phyloP scores from a whole-genome alignment of 805 yeast species.

The Saitoella complicata region DNA sequence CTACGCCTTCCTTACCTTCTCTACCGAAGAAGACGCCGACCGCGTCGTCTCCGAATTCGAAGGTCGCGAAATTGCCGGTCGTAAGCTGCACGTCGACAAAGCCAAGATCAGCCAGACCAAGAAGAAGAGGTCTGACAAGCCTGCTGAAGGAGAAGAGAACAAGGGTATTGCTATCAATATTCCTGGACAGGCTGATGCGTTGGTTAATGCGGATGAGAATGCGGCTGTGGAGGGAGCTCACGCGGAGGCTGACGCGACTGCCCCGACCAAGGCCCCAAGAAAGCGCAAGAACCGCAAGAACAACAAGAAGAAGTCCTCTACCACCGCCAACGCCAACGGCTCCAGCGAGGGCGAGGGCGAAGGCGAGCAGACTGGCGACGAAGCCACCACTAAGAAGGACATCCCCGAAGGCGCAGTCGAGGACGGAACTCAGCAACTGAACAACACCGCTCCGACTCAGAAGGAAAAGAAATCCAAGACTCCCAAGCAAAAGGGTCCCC shows the following conservation, averaged over 20 bases:
- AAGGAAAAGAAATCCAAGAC: conserved; percentile 7
- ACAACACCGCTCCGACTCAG: neutral
- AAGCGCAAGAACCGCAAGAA: neutral
- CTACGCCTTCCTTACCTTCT: too few relatives aligned
- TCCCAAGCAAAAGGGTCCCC: conserved; percentile 15
- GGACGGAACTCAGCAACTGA: conserved; percentile 4
- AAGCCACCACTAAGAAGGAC: neutral
- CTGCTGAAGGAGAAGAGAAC: neutral
- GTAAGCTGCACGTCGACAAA: too few relatives aligned
- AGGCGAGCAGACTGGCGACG: conserved; percentile 5
- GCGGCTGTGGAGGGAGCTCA: neutral
- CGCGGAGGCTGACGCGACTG: too few relatives aligned
- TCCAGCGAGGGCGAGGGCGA: conserved; percentile 6
- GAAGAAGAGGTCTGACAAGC: too few relatives aligned
- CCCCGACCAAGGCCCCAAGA: neutral
- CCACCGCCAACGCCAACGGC: neutral
- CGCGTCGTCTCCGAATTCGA: too few relatives aligned
- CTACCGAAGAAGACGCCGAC: too few relatives aligned
- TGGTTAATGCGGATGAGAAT: neutral
- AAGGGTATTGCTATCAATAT: neutral
- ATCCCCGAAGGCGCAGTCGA: neutral
- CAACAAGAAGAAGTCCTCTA: neutral
- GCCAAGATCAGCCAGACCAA: too few relatives aligned
- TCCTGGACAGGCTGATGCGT: neutral
- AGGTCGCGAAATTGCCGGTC: too few relatives aligned